A percentile compares a stretch with the other conserved stretches of the same genome.
These are phyloP conservation scores for Coemansia sp. DNA, from an alignment of 371 early-diverging fungal genomes.

Conservation along the genomic window DNA sequence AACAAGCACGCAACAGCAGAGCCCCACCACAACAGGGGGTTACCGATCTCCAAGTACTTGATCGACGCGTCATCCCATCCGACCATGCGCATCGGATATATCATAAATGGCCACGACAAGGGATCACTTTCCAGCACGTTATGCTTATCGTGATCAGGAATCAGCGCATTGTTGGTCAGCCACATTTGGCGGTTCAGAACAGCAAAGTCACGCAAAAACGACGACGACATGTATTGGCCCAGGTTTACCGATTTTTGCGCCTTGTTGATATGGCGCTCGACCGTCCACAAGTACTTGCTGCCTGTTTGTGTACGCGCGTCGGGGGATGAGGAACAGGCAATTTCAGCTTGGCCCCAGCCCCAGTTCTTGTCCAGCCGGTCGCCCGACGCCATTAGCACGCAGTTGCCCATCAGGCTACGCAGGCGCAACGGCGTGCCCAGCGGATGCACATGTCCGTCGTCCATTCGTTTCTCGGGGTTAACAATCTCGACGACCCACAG, in stretches of 20 bases:
- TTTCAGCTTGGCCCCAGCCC: constrained; percentile 98
- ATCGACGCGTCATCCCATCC: constrained; percentile 89
- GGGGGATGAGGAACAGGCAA: constrained; percentile 73
- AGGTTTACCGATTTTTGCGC: constrained; percentile 59
- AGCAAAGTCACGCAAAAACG: constrained; percentile 82
- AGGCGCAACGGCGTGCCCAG: constrained; percentile 90
- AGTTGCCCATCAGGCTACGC: constrained; percentile 75
- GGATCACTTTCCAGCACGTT: constrained; percentile 88
- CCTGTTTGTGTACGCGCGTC: constrained; percentile 56
- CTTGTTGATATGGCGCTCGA: constrained; percentile 88
- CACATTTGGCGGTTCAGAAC: constrained; percentile 97
- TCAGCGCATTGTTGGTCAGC: constrained; percentile 96
- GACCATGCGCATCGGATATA: constrained; percentile 94
- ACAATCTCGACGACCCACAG: constrained; percentile 90
- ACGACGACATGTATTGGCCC: constrained; percentile 27
- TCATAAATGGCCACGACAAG: constrained; percentile 90
- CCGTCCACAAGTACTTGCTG: constrained; percentile 77
- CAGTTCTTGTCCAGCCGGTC: constrained; percentile 92
- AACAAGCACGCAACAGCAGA: constrained; percentile 63
- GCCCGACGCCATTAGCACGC: constrained; percentile 76
- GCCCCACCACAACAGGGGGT: constrained; percentile 96
- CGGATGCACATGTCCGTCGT: constrained; percentile 57
- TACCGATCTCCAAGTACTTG: constrained; percentile 96
- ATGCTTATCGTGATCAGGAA: constrained; percentile 97
- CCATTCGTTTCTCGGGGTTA: constrained; percentile 49